Base-by-base conservation (phyloP, 768 basidiomycete species). In the Boletus rubroflammeus region DNA sequence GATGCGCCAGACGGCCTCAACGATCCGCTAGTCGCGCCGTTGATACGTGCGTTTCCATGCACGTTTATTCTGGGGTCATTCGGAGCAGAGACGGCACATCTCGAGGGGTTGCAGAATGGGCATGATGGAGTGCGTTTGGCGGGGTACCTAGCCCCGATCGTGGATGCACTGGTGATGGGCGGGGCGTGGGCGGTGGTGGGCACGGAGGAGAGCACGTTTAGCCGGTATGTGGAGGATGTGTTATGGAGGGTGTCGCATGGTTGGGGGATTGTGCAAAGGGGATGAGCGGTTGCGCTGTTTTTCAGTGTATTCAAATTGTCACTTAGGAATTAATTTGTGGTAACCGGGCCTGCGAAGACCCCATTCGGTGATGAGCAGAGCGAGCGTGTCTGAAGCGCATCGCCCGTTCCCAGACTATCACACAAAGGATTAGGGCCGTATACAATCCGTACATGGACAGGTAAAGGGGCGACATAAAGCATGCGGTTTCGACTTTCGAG, bases 201-300 rank as follows among this genome's bases (percentile, higher is more conserved):
- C 2, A 93, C 89, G 13, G 79, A 82, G 50, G 79, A 80, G 51
- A 90, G 88, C 62, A 91, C 90, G 29, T 92, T 90, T 60, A 87
- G 86, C 66, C 70, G 75, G 50, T 93, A 84, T 58, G 78, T 88
- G 19, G 71, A 75, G 53, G 84, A 88, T 54, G 80, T 88, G 25
- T 63, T 91, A 57, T 88, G 87, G 85, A 74, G 78, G 62, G 75
- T 66, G 47, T 78, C 80, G 66, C 84, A 84, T 60, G 77, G 76
- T 0, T 71, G 73, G 61, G 70, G 73, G 32, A 81, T 86, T 29
- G 72, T 78, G 10, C 71, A 80, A 54, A 72, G 81, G 54, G 81
- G 81, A 13, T 79, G 46, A 59, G 28, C 13, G 6, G 6, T 3
- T n/a, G 13, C 5, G 23, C 23, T 25, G 4, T 25, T 25, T 25